These are phyloP conservation scores for Erysimum cheiranthoides DNA, from an alignment of 345 rosid genomes.

Conservation along the genomic window DNA sequence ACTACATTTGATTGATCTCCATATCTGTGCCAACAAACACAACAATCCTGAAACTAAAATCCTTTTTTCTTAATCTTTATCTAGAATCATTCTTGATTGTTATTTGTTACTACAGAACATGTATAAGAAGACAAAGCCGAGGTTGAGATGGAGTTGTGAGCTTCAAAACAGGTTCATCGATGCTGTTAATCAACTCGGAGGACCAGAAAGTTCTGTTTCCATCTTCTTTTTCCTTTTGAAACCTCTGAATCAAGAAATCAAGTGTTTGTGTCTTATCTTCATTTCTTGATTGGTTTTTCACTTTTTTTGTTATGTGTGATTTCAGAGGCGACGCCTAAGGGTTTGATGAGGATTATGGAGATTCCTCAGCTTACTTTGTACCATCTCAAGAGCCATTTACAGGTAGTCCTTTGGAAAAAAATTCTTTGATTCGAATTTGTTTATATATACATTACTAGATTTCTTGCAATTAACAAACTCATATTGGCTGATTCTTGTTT, in stretches of 20 bases:
- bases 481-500: conserved; percentile 8
- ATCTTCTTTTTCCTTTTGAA: conserved; percentile 8
- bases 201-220: conserved; percentile 56
- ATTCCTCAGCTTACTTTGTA: conserved; percentile 79
- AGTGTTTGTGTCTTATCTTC: not conserved
- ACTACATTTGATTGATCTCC: not conserved
- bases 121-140: conserved; percentile 49
- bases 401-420: conserved; percentile 46
- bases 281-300: conserved; percentile 23
- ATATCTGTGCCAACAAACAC: not conserved
- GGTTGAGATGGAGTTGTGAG: conserved; percentile 89
- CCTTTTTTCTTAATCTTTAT: not conserved
- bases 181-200: conserved; percentile 78
- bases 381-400: conserved; percentile 93
- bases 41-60: not conserved
- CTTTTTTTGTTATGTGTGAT: not conserved
- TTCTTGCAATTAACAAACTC: not conserved
- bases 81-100: not conserved
- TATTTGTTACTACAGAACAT: not conserved
- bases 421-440: no score
- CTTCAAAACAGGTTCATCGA: conserved; percentile 83
- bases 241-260: not conserved
- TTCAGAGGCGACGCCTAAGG: conserved; percentile 75
- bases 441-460: not conserved
- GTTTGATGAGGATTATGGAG: conserved; percentile 78